Evolutionary conservation across 306 rosid genomes (phyloP).

Genomic region (Fagus sylvatica): DNA sequence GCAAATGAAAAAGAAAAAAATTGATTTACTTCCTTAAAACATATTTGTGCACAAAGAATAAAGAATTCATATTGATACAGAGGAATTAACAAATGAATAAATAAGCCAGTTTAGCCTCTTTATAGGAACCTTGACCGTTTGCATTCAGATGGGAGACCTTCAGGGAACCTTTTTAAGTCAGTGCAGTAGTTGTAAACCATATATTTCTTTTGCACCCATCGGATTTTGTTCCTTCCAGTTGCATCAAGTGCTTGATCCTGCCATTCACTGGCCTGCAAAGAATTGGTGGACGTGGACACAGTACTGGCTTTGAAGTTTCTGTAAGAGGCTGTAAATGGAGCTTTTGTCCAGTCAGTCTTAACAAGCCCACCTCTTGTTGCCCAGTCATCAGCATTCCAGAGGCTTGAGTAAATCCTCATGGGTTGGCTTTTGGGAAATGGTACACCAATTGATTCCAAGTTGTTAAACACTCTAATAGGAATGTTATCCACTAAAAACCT

Average conservation of each 20-base stretch:
- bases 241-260: conserved; percentile 37
- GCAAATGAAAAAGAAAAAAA: too few species aligned
- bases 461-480: conserved; percentile 38
- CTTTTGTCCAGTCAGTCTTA: conserved; percentile 52
- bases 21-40: too few species aligned
- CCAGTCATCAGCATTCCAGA: conserved; percentile 57
- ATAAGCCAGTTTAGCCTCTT: background rate
- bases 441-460: conserved; percentile 36
- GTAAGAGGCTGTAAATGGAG: conserved; percentile 50
- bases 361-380: conserved; percentile 50
- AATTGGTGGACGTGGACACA: background rate
- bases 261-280: conserved; percentile 9
- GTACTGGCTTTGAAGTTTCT: conserved; percentile 41
- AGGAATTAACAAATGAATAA: background rate
- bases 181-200: conserved; percentile 54
- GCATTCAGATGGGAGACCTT: conserved; percentile 53
- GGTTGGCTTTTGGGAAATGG: conserved; percentile 39
- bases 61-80: conserved; percentile 3
- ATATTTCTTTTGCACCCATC: conserved; percentile 52
- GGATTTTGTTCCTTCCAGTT: conserved; percentile 28
- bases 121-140: conserved; percentile 23
- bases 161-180: conserved; percentile 43
- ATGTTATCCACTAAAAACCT: conserved; percentile 41
- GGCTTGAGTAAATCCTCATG: conserved; percentile 43
- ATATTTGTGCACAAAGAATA: background rate